Evolutionary conservation across 2,329 filamentous ascomycete genomes (phyloP).

Genomic region (Fusarium euwallaceae): DNA sequence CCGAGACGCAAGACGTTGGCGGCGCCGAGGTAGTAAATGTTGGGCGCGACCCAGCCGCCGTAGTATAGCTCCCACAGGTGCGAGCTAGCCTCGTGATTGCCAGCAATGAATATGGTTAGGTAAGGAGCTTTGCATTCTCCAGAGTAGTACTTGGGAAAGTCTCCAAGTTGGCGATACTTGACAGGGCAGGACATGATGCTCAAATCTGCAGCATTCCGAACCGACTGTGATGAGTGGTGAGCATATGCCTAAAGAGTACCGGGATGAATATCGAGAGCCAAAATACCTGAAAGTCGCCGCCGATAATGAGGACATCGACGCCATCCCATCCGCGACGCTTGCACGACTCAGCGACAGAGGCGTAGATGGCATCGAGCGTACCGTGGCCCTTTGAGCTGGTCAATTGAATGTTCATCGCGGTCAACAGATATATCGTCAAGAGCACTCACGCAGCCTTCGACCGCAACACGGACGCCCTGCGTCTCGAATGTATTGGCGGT

Average conservation of each 20-base stretch:
- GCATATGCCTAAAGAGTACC: neutral
- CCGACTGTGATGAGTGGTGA: slow-evolving; percentile 66
- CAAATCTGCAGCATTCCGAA: slow-evolving; percentile 89
- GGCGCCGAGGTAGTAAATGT: slow-evolving; percentile 96
- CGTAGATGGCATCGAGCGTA: slow-evolving; percentile 91
- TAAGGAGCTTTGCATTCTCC: slow-evolving; percentile 83
- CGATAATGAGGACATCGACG: slow-evolving; percentile 92
- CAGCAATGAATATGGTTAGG: slow-evolving; percentile 91
- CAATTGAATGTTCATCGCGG: slow-evolving; percentile 30
- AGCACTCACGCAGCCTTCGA: slow-evolving; percentile 84
- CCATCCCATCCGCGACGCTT: slow-evolving; percentile 80
- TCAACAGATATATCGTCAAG: neutral
- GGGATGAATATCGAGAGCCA: neutral
- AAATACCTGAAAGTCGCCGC: slow-evolving; percentile 89
- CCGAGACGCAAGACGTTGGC: slow-evolving; percentile 90
- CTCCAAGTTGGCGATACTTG: slow-evolving; percentile 89
- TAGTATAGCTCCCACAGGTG: slow-evolving; percentile 95
- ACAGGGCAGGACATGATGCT: slow-evolving; percentile 89
- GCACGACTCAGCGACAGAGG: slow-evolving; percentile 78
- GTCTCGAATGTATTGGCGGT: slow-evolving; percentile 49
- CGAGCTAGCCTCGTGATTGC: slow-evolving; percentile 95
- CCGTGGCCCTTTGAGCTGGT: slow-evolving; percentile 80
- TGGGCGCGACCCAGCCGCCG: slow-evolving; percentile 95
- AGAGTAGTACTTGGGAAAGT: slow-evolving; percentile 95
- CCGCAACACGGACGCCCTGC: slow-evolving; percentile 77